Base-by-base conservation (phyloP, 306 rosid species). In the Corylus americana region DNA sequence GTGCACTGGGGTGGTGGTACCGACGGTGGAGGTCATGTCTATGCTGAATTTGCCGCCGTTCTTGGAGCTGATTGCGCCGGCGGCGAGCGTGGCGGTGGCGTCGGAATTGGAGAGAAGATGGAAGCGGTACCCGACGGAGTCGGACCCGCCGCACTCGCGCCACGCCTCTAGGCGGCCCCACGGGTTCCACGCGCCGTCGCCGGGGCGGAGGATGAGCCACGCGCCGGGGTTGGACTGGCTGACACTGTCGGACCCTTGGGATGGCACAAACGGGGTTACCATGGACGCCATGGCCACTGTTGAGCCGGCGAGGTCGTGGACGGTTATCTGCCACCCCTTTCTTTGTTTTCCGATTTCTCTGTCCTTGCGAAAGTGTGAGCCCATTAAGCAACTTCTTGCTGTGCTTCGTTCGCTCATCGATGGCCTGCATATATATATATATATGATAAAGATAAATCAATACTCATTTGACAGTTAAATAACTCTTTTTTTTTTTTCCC, bases 161-260 rank as follows among this genome's bases (percentile, higher is more conserved):
- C 96, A 91, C 0, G 93, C 96, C 75, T 91, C 91, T 17, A 91
- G 90, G 25, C 88, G 80, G 14, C 96, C 96, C 96, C 93, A 87
- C 0, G 96, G 93, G 59, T 86, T 86, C 91, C 93, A 91, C 0
- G 93, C 84, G 13, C 88, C 90, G 0, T 86, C 96, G 0, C 91
- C 91, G 0, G 92, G 93, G 0, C 96, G 89, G 17, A 91, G 89
- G 58, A 91, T 91, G 8, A 89, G 90, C 96, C 96, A 91, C 2
- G 92, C 84, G 4, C 96, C 96, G 0, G 96, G 93, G 66, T 83
- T 91, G 0, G 93, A 89, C 51, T 91, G 88, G 63, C 91, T 91
- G 14, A 91, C 96, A 9, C 91, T 79, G 61, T 89, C 89, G 0
- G 93, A 87, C 59, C 93, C 89, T 27, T 90, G 93, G 0, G 96